Base-by-base conservation (phyloP, 139 green algal genomes). In the Chlamydomonas eustigma region DNA sequence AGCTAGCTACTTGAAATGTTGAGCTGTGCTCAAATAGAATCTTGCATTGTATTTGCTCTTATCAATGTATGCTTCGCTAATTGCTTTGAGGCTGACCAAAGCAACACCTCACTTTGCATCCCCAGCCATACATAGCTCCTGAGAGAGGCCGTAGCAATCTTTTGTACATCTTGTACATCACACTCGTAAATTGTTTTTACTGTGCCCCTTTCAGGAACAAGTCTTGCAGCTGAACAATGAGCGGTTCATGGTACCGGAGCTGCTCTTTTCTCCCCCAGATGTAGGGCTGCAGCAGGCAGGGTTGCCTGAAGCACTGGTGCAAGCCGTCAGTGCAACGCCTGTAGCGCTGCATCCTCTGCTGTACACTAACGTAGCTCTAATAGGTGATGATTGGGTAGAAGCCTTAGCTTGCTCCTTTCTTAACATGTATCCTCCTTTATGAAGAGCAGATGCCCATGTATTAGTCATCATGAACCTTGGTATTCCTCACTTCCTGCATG, bases 231-330 rank as follows among this genome's bases (percentile, higher is more conserved):
- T 99, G 12, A 96, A 94, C 80, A 98, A 97, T 79, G 95, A 99
- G 86, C 89, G 93, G n/a, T 99, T 99, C 88, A 92, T 97, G 91
- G 93, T 97, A 44, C 94, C 95, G 8, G 95, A 99, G 85, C 81
- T 87, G 63, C 32, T 83, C 4, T 87, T 87, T 39, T 73, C 86
- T 63, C 93, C 93, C 4, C 12, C 70, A 50, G 89, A 93, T 81
- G 86, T 94, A 25, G 86, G 89, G 5, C 76, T 92, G 69, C 36
- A 86, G 37, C 88, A 92, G 80, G 86, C 81, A 33, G 88, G 88
- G 37, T 65, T 92, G 71, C 58, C 86, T 2, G 88, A 90, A 73
- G 73, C 84, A 0, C 79, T 93, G 12, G 73, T 85, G 35, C 64
- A 84, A 39, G 73, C 74, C 22, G 66, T 85, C 3, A 30, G 35